phyloP scores from a whole-genome alignment of 352 stramenopile genomes.

The Phytophthora colocasiae region DNA sequence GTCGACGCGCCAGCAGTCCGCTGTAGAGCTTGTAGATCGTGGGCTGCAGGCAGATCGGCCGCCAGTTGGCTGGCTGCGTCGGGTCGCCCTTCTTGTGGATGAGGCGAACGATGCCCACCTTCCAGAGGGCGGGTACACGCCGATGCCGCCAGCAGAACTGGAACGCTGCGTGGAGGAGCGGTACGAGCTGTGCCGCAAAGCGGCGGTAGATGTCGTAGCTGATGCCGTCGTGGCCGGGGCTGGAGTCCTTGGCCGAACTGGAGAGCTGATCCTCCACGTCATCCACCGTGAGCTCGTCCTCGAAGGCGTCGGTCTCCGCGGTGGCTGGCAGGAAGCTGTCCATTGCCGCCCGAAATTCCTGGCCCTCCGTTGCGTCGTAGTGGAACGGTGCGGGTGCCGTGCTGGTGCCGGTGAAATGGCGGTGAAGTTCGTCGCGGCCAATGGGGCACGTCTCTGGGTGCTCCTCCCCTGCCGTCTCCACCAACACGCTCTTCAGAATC shows the following conservation, averaged over 20 bases:
- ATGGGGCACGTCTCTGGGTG: neutral
- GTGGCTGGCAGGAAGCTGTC: neutral
- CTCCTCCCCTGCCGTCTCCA: neutral
- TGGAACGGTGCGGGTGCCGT: too few relatives aligned
- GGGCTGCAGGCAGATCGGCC: slow-evolving; percentile 44
- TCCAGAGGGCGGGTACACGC: slow-evolving; percentile 24
- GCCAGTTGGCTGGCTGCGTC: slow-evolving; percentile 24
- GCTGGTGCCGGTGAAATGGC: neutral
- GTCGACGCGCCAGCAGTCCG: slow-evolving; percentile 5
- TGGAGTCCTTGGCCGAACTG: neutral
- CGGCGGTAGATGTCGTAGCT: slow-evolving; percentile 27
- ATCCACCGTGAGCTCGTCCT: neutral
- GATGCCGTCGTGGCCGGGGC: slow-evolving; percentile 31
- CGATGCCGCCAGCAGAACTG: slow-evolving; percentile 12
- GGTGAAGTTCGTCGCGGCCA: neutral
- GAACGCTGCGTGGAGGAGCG: slow-evolving; percentile 14
- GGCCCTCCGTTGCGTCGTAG: too few relatives aligned
- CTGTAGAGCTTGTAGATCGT: slow-evolving; percentile 48
- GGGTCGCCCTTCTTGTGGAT: slow-evolving; percentile 37
- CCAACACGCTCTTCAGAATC: neutral
- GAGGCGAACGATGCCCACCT: slow-evolving; percentile 24
- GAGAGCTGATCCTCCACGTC: slow-evolving; percentile 38
- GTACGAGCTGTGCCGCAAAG: slow-evolving; percentile 23
- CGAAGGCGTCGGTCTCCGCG: neutral
- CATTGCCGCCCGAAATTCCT: neutral